Evolutionary conservation across 768 basidiomycete genomes (phyloP).

Genomic region (Boletellus sp.): DNA sequence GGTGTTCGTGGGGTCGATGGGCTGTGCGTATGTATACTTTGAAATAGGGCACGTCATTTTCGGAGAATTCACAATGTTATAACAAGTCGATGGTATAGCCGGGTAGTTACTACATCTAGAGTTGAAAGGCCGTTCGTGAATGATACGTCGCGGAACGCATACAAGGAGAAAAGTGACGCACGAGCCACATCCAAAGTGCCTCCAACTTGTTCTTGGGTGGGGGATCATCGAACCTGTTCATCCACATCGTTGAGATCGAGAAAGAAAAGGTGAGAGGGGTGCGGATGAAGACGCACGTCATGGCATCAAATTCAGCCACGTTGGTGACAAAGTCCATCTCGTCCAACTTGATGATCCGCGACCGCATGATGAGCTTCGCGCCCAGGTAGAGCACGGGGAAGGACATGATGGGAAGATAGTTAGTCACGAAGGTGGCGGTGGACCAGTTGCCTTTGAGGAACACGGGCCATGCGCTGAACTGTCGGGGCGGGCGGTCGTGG

Average conservation of each 20-base stretch:
- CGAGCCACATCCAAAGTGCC: conserved; percentile 29
- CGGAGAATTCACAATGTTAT: too few relatives aligned
- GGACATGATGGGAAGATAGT: conserved; percentile 39
- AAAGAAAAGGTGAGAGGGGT: not conserved
- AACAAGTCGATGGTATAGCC: too few relatives aligned
- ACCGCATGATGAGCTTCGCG: conserved; percentile 18
- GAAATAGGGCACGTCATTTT: too few relatives aligned
- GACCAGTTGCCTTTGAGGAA: conserved; percentile 40
- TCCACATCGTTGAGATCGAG: not conserved
- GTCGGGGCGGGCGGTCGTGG: not conserved
- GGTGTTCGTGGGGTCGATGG: too few relatives aligned
- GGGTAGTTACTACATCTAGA: not conserved
- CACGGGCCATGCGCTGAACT: conserved; percentile 42
- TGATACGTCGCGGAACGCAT: too few relatives aligned
- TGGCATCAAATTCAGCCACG: conserved; percentile 28
- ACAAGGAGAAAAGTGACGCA: conserved; percentile 7
- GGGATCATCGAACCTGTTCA: conserved; percentile 25
- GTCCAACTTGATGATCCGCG: not conserved
- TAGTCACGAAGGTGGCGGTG: conserved; percentile 38
- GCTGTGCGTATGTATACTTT: too few relatives aligned
- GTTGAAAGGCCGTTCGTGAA: not conserved
- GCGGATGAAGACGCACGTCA: conserved; percentile 17
- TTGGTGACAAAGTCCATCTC: conserved; percentile 29
- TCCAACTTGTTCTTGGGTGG: conserved; percentile 24
- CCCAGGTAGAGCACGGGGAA: conserved; percentile 47